Evolutionary conservation across 306 rosid species (phyloP), one percentile per base, ranked within the genome.

Genomic region (Rosa rugosa): DNA sequence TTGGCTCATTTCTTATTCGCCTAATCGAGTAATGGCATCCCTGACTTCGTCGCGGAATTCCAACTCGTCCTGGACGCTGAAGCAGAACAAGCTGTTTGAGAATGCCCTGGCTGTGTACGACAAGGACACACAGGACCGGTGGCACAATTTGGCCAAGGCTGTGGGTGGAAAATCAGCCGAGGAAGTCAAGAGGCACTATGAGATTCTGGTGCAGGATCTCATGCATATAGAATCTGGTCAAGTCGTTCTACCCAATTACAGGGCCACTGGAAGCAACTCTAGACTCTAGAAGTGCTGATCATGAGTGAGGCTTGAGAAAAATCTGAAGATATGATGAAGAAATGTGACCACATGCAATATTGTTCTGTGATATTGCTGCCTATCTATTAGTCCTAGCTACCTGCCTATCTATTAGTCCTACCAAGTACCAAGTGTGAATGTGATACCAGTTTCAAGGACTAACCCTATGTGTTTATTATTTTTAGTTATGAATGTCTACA

Each of bases 101-200:
- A 88, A 85, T 79, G 97, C 97, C 41, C 95, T 94, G 69, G 98
- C 93, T 8, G 89, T 87, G 27, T 88, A 85, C 77, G 94, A 87
- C 59, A 92, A 93, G 23, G 93, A 92, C 44, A 89, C 90, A 40
- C 95, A 94, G 3, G 87, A 92, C 71, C 85, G 98, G 69, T 92
- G 98, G 97, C 87, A 88, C 22, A 87, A 88, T 67, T 92, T 94
- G 69, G 97, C 97, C 75, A 91, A 87, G 77, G 90, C 92, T 6
- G 94, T 92, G 2, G 97, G 90, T 25, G 97, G 92, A 45, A 92
- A 92, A 82, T 84, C 98, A 0, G 77, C 77, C 4, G 84, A 89
- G 75, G 97, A 91, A 77, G 97, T 94, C 11, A 85, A 81, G 72
- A 87, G 83, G 82, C 97, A 87, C 85, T 92, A 91, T 54, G 93